Percentiles rank a stretch among this genome's conserved stretches.
Conservation (phyloP, 352 stramenopile genomes). For the Peronospora tabacina region DNA sequence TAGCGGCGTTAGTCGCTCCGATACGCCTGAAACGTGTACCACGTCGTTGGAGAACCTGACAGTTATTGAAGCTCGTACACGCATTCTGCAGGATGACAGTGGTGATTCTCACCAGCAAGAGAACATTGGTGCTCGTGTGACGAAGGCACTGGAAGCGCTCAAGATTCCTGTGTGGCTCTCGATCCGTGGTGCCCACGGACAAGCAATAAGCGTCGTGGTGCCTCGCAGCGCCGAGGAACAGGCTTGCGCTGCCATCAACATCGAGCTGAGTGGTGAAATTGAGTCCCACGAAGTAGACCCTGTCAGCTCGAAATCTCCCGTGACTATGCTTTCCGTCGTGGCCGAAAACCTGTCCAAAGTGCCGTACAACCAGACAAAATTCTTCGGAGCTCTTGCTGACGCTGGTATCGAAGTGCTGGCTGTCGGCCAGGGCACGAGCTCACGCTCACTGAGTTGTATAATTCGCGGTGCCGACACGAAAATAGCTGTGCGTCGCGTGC, state of each 20-base stretch:
- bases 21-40: constrained; percentile 64
- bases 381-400: constrained; percentile 66
- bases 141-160: constrained; percentile 53
- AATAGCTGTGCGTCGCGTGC: constrained; percentile 62
- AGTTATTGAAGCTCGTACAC: constrained; percentile 73
- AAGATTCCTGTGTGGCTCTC: constrained; percentile 73
- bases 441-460: constrained; percentile 69
- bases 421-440: constrained; percentile 70
- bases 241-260: constrained; percentile 38
- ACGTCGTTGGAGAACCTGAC: constrained; percentile 77
- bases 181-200: constrained; percentile 73
- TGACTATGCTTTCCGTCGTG: constrained; percentile 83
- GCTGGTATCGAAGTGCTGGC: constrained; percentile 63
- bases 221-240: constrained; percentile 29
- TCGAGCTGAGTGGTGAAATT: constrained; percentile 50
- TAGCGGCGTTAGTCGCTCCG: constrained; percentile 46
- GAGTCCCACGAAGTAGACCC: constrained; percentile 66
- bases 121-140: constrained; percentile 69
- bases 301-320: constrained; percentile 54
- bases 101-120: constrained; percentile 39
- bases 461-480: constrained; percentile 65
- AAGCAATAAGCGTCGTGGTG: constrained; percentile 74
- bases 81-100: constrained; percentile 65
- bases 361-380: constrained; percentile 64
- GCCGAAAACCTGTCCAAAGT: constrained; percentile 68